phyloP scores from a whole-genome alignment of 1,139 yeast genomes.

The Candida albicans region DNA sequence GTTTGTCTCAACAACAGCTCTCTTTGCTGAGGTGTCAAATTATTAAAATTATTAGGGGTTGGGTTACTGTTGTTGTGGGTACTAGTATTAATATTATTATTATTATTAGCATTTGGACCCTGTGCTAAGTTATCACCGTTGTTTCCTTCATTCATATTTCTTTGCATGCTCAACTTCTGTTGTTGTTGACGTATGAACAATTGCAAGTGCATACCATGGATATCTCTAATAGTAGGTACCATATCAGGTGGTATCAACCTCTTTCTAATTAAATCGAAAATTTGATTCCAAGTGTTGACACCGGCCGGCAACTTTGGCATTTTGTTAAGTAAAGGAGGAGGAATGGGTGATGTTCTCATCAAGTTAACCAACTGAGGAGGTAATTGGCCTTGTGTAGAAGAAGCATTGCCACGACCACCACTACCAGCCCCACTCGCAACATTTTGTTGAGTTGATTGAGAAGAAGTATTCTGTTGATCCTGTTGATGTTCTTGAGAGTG shows the following conservation, averaged over 20 bases:
- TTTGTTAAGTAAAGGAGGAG: slow-evolving; percentile 65
- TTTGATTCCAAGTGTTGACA: slow-evolving; percentile 80
- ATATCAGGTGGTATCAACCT: slow-evolving; percentile 56
- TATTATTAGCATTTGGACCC: slow-evolving; percentile 10
- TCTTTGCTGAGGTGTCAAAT: slow-evolving; percentile 37
- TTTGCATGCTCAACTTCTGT: slow-evolving; percentile 20
- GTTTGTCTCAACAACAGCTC: slow-evolving; percentile 36
- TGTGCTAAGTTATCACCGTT: slow-evolving; percentile 5
- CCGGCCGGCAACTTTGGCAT: slow-evolving; percentile 84
- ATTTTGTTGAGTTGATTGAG: slow-evolving; percentile 6
- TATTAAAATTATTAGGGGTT: slow-evolving; percentile 16
- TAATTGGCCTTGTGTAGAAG: slow-evolving; percentile 6
- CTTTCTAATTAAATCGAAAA: slow-evolving; percentile 66
- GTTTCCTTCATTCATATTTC: slow-evolving; percentile 10
- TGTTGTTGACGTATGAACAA: slow-evolving; percentile 38
- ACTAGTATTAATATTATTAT: no score
- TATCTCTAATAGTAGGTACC: slow-evolving; percentile 57
- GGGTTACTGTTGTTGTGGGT: slow-evolving; percentile 7
- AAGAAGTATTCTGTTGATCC: slow-evolving; percentile 3
- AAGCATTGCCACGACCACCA: slow-evolving; percentile 3
- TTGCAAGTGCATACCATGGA: slow-evolving; percentile 56
- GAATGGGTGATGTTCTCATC: slow-evolving; percentile 63
- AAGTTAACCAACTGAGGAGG: slow-evolving; percentile 26
- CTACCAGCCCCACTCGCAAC: not conserved
- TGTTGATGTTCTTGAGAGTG: slow-evolving; percentile 19